phyloP scores from a whole-genome alignment of 495 filamentous ascomycete genomes.

The Aspergillus wentii region DNA sequence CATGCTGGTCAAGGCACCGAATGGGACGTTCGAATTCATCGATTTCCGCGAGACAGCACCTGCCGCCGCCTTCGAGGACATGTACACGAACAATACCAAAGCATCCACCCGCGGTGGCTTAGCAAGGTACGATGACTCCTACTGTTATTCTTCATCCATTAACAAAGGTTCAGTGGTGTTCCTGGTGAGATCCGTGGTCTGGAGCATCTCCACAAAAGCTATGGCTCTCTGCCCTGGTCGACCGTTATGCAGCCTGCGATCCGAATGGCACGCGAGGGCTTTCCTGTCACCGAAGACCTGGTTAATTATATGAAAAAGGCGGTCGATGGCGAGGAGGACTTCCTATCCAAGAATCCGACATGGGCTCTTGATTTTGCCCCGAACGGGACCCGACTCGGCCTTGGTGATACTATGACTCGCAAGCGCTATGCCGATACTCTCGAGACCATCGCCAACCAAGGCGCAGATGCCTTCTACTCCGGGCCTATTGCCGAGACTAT shows the following conservation, averaged over 20 bases:
- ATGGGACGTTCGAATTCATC: conserved; percentile 66
- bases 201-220: conserved; percentile 67
- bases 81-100: conserved; percentile 61
- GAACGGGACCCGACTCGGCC: conserved; percentile 60
- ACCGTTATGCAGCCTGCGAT: conserved; percentile 67
- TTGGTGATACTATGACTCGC: conserved; percentile 74
- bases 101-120: conserved; percentile 54
- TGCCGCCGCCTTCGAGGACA: conserved; percentile 68
- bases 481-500: conserved; percentile 70
- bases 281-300: conserved; percentile 62
- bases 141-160: no score
- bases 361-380: conserved; percentile 91
- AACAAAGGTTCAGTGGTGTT: conserved; percentile 61
- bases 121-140: conserved; percentile 45
- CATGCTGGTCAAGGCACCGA: conserved; percentile 61
- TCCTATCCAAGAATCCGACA: conserved; percentile 64
- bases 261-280: conserved; percentile 69
- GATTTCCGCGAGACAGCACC: conserved; percentile 88
- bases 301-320: conserved; percentile 61
- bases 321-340: conserved; percentile 42
- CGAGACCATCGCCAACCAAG: conserved; percentile 64
- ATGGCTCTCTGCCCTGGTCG: conserved; percentile 68
- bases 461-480: conserved; percentile 70
- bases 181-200: conserved; percentile 80
- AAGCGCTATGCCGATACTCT: conserved; percentile 76